These are phyloP conservation scores for Colletotrichum camelliae DNA, from an alignment of 2,329 filamentous ascomycete species.

Conservation along the genomic window DNA sequence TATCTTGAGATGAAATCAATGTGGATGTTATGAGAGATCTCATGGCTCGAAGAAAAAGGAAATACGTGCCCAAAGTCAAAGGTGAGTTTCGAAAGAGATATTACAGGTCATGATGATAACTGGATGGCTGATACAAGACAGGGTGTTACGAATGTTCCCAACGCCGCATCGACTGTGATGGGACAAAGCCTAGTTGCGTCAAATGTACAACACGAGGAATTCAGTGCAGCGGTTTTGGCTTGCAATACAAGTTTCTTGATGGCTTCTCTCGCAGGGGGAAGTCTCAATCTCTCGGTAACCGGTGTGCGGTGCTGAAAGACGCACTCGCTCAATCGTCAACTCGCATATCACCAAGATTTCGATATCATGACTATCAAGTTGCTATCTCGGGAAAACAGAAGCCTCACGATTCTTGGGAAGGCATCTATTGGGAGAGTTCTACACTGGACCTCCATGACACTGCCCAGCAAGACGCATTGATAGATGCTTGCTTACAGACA, in stretches of 20 bases:
- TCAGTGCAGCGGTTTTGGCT: constrained; percentile 32
- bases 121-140: not conserved
- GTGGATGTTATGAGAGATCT: not conserved
- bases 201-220: constrained; percentile 37
- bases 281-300: not conserved
- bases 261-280: constrained; percentile 7
- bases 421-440: not conserved
- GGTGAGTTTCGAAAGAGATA: constrained; percentile 1
- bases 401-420: not conserved
- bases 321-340: constrained; percentile 9
- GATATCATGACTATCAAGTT: not conserved
- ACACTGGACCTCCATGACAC: not conserved
- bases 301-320: constrained; percentile 2
- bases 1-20: not conserved
- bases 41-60: constrained; percentile 19
- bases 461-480: not conserved
- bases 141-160: constrained; percentile 41
- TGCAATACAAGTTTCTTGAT: constrained; percentile 31
- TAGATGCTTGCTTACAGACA: not conserved
- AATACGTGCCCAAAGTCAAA: constrained; percentile 28
- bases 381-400: not conserved
- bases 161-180: constrained; percentile 39
- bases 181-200: constrained; percentile 31
- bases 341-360: too few species aligned
- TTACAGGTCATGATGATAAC: not conserved